Evolutionary conservation across 768 basidiomycete species (phyloP).

Genomic region (Leccinum pellstonianum): DNA sequence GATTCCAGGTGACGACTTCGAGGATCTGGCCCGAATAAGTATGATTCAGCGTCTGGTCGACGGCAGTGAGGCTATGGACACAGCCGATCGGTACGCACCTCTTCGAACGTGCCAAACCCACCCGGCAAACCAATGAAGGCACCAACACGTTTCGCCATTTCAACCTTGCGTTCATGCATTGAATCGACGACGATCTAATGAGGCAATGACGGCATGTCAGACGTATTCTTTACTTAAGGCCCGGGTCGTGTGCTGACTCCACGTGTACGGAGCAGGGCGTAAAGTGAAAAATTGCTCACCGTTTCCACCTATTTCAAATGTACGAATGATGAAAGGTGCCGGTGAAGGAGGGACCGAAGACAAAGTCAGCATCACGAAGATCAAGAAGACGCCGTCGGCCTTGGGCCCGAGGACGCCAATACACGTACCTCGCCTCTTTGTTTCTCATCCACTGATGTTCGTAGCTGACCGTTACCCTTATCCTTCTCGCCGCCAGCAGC

Average conservation of each 20-base stretch:
- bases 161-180: slow-evolving; percentile 88
- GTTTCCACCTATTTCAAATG: slow-evolving; percentile 30
- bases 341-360: neutral
- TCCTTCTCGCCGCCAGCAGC: slow-evolving; percentile 62
- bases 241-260: neutral
- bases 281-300: slow-evolving; percentile 16
- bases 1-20: slow-evolving; percentile 94
- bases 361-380: slow-evolving; percentile 12
- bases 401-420: neutral
- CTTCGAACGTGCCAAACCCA: slow-evolving; percentile 94
- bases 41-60: neutral
- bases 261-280: neutral
- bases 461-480: slow-evolving; percentile 35
- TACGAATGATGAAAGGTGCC: neutral
- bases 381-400: neutral
- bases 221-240: neutral
- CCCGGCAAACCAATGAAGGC: slow-evolving; percentile 92
- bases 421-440: slow-evolving; percentile 36
- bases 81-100: slow-evolving; percentile 40
- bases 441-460: slow-evolving; percentile 28
- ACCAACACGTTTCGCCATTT: slow-evolving; percentile 79
- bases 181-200: slow-evolving; percentile 67
- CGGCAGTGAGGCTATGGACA: neutral
- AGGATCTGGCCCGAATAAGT: slow-evolving; percentile 50
- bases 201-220: slow-evolving; percentile 7